Base-by-base conservation (phyloP, 2,329 filamentous ascomycete genomes). In the Graphium sp. region DNA sequence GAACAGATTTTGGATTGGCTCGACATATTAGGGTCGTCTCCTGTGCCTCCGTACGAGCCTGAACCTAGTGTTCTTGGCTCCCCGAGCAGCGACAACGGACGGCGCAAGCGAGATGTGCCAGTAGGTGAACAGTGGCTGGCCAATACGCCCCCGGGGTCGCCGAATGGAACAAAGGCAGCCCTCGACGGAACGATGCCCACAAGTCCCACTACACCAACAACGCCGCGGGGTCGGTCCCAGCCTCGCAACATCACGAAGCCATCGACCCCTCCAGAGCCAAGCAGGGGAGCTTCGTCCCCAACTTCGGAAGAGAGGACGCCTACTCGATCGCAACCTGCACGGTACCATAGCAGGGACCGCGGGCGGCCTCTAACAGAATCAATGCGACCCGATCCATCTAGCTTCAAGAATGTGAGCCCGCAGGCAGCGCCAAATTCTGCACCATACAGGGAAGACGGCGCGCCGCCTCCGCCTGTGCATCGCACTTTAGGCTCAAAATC, bases 1-100 rank as follows among this genome's bases (percentile, higher is more conserved):
- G 74, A 81, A 32, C 73, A 84, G 34, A 73, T 77, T 5, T 56
- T 68, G 11, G 89, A 95, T 50, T 98, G 89, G 89, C 58, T 94
- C 21, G 67, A 79, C 22, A 81, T 94, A 51, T 56, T 95, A 2
- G 65, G 65, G 11, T 52, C 53, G 22, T 49, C 44, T 16, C 66
- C 66, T 2, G 43, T 64, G 8, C 62, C 67, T 3, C 63, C 65
- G 0, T 35, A 41, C 14, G 44, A 51, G 26, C 42, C 44, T 7
- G 49, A 54, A 27, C 46, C 50, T 5, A 48, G 45, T 30, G 36
- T 48, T 5, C 32, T 48, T 22, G 43, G 40, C 11, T 27, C 24
- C 2, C 29, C 19, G 28, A 20, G n/a, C n/a, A n/a, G n/a, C n/a
- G n/a, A n/a, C n/a, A n/a, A n/a, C n/a, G n/a, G 46, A 45, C 17